Evolutionary conservation across 2,329 filamentous ascomycete genomes (phyloP).

Genomic region (Paraphaeosphaeria sporulosa): DNA sequence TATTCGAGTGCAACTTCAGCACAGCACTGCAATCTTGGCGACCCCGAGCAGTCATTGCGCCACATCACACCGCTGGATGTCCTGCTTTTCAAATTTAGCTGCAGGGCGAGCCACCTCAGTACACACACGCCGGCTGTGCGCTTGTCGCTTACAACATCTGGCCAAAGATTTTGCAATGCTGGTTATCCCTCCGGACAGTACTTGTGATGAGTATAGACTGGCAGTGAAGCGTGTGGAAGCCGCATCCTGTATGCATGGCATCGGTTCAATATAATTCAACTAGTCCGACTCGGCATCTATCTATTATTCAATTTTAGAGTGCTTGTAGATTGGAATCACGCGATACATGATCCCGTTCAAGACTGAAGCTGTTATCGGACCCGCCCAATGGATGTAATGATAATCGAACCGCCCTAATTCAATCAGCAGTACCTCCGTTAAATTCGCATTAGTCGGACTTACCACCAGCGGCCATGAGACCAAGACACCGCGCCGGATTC

Average conservation of each 20-base stretch:
- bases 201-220: no score
- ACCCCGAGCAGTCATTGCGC: neutral
- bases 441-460: constrained; percentile 6
- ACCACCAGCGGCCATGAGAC: constrained; percentile 42
- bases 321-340: constrained; percentile 33
- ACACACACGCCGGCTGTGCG: no score
- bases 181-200: no score
- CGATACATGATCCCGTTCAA: constrained; percentile 44
- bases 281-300: neutral
- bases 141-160: no score
- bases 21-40: no score
- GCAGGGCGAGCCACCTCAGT: no score
- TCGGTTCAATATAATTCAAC: no score
- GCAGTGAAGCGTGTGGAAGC: no score
- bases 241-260: no score
- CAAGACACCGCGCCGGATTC: constrained; percentile 47
- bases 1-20: no score
- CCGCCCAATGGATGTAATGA: constrained; percentile 47
- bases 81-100: no score
- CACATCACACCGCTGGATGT: neutral
- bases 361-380: constrained; percentile 37
- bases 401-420: constrained; percentile 37
- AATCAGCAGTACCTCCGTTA: neutral
- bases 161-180: no score
- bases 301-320: neutral